Percentiles rank a stretch among this genome's conserved stretches.
Conservation (phyloP, 2,329 filamentous ascomycete species). For the Phaeosphaeriaceae sp. region DNA sequence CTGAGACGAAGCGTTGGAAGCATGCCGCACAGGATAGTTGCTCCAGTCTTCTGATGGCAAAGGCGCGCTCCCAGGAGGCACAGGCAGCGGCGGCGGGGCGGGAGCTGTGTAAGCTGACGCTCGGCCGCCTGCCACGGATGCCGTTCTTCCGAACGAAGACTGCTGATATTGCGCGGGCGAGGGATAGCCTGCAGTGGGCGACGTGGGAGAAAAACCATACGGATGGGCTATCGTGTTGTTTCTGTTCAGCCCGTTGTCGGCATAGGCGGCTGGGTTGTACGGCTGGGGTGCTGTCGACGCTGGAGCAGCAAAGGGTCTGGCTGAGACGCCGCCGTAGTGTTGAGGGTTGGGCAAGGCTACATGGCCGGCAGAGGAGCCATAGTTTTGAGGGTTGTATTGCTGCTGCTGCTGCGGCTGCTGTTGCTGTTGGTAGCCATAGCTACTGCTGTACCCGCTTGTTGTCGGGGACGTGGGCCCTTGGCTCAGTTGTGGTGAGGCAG, state of each 20-base stretch:
- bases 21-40: slow-evolving; percentile 36
- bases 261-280: slow-evolving; percentile 56
- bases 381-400: slow-evolving; percentile 70
- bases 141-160: slow-evolving; percentile 40
- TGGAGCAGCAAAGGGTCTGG: slow-evolving; percentile 42
- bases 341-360: slow-evolving; percentile 66
- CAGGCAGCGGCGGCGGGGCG: slow-evolving; percentile 46
- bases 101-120: slow-evolving; percentile 44
- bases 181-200: slow-evolving; percentile 37
- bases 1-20: slow-evolving; percentile 38
- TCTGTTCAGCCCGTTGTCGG: slow-evolving; percentile 40
- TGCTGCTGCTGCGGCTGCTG: slow-evolving; percentile 39
- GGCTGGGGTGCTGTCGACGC: slow-evolving; percentile 41
- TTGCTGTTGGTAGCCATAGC: slow-evolving; percentile 54
- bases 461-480: slow-evolving; percentile 40
- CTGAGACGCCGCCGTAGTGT: slow-evolving; percentile 57
- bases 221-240: slow-evolving; percentile 43
- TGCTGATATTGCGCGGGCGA: slow-evolving; percentile 40
- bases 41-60: slow-evolving; percentile 45
- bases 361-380: slow-evolving; percentile 51
- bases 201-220: slow-evolving; percentile 48
- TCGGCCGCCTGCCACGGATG: slow-evolving; percentile 38
- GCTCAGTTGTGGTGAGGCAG: slow-evolving; percentile 36
- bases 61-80: slow-evolving; percentile 42
- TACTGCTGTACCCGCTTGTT: slow-evolving; percentile 27